Evolutionary conservation across 768 basidiomycete species (phyloP).

Genomic region (Leccinum pellstonianum): DNA sequence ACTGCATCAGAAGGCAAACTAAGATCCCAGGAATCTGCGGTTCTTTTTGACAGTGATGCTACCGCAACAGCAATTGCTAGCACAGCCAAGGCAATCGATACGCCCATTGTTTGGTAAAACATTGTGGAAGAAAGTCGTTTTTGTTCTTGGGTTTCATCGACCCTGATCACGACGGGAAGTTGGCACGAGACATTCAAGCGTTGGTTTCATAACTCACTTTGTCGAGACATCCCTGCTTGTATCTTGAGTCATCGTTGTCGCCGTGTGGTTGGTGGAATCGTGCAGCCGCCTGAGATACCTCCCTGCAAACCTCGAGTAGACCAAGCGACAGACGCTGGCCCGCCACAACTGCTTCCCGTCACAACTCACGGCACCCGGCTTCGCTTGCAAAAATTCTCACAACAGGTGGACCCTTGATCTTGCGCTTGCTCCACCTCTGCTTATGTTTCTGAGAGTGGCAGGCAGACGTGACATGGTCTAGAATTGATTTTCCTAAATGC

Average conservation of each 20-base stretch:
- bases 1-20: constrained; percentile 23
- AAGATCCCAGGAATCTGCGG: neutral
- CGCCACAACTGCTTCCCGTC: neutral
- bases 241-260: neutral
- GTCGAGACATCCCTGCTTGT: neutral
- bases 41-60: neutral
- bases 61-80: constrained; percentile 9
- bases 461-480: neutral
- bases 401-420: neutral
- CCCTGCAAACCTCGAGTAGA: neutral
- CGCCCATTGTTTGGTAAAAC: neutral
- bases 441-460: neutral
- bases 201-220: neutral
- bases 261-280: neutral
- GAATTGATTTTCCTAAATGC: too few species aligned
- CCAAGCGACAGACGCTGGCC: neutral
- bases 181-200: neutral
- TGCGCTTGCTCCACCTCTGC: neutral
- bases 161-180: neutral
- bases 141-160: neutral
- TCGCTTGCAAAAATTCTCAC: neutral
- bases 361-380: neutral
- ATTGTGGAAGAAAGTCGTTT: neutral
- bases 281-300: neutral
- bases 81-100: neutral